Percentiles rank a stretch among this genome's conserved stretches.
Evolutionary conservation across 192 early-diverging fungal genomes (phyloP).

Genomic region (Dissophora ornata): DNA sequence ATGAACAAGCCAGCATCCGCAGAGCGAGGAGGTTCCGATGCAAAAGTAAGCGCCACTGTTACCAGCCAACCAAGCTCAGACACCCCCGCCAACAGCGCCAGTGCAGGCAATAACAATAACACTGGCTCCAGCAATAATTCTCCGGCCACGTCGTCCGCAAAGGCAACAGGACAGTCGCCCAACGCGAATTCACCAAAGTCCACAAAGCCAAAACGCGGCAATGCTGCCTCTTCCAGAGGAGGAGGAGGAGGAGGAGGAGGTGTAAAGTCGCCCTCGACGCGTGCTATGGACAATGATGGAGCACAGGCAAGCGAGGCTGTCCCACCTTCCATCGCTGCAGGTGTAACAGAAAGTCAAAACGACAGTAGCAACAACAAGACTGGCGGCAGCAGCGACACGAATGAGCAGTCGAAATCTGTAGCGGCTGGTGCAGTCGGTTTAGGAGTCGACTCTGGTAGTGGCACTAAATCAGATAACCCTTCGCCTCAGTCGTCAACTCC

Average conservation of each 20-base stretch:
- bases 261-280: slow-evolving; percentile 5
- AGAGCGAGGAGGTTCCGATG: too few relatives aligned
- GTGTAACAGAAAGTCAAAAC: too few relatives aligned
- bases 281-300: too few relatives aligned
- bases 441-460: not conserved
- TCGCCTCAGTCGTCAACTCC: not conserved
- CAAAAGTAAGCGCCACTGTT: too few relatives aligned
- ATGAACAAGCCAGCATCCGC: not conserved
- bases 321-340: too few relatives aligned
- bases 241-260: not conserved
- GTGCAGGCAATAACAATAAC: slow-evolving; percentile 1
- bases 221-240: not conserved
- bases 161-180: not conserved
- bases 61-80: not conserved
- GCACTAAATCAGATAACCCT: too few relatives aligned
- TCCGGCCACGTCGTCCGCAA: not conserved
- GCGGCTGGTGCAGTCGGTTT: not conserved
- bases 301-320: too few relatives aligned
- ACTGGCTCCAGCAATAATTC: not conserved
- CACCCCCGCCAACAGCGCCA: too few relatives aligned
- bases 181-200: not conserved
- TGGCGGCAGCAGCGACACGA: not conserved
- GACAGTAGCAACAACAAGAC: too few relatives aligned
- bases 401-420: too few relatives aligned
- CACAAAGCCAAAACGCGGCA: slow-evolving; percentile 3